Base-by-base conservation (phyloP, 2,329 filamentous ascomycete genomes). In the Penicillium sp. region DNA sequence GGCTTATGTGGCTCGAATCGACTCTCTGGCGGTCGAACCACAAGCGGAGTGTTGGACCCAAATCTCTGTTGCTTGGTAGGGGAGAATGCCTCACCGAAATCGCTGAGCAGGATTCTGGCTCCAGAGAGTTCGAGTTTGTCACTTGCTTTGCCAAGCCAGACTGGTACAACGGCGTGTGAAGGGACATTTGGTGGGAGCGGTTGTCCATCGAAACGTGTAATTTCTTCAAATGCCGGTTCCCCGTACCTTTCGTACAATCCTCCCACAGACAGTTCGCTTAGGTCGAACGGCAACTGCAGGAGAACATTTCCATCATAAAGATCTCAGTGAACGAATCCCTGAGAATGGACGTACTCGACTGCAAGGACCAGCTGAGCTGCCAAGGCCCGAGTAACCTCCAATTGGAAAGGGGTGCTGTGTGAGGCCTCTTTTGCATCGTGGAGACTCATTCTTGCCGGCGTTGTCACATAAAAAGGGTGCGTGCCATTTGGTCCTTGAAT, bases 51-150 rank as follows among this genome's bases (percentile, higher is more conserved):
- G 29, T 62, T 59, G 19, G 66, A 71, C 16, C 65, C 49, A 30
- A 47, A 61, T 41, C 48, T 58, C 14, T 22, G 0, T 41, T 60
- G 46, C 45, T 64, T 46, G 11, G 49, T 31, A 3, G 62, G 64
- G 6, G 56, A 53, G 47, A 73, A 74, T 1, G 68, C 58, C 27
- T 65, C 61, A 1, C 70, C 70, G 59, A 73, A 75, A 42, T 74
- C 71, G 9, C 47, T 22, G 35, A 66, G 60, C 2, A 66, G 12
- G 27, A 64, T 61, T n/a, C 37, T 59, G 8, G 64, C 51, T 46
- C 65, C 61, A 33, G 27, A 58, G 36, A 69, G 58, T 8, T 51
- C 37, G 18, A 74, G 29, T 5, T 65, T 46, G 4, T 71, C 56
- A 41, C 65, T 65, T 41, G 57, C 38, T 51, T 64, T 52, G 1